These are phyloP conservation scores for Chrysoporthe cubensis DNA, from an alignment of 2,329 filamentous ascomycete genomes.

Conservation along the genomic window DNA sequence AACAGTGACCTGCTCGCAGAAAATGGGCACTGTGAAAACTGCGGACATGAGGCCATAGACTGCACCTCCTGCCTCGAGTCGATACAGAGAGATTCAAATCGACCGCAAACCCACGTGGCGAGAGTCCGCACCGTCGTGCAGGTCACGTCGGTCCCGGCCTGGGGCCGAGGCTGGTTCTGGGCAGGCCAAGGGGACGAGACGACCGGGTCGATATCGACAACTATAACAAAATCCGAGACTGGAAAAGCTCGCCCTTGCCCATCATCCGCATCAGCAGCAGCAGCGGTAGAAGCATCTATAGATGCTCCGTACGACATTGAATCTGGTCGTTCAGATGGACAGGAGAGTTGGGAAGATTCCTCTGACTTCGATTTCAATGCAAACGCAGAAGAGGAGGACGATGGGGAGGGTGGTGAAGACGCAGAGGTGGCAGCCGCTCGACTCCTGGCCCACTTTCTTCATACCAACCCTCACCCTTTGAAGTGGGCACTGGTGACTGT, in stretches of 20 bases:
- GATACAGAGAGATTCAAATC: not conserved
- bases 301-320: too few species aligned
- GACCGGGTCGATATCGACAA: conserved; percentile 6
- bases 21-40: not conserved
- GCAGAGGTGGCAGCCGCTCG: conserved; percentile 5
- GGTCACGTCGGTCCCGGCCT: not conserved
- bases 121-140: not conserved
- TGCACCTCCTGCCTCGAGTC: not conserved
- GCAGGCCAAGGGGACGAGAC: conserved; percentile 2
- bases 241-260: not conserved
- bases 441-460: conserved; percentile 1
- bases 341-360: not conserved
- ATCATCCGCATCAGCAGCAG: conserved; percentile 6
- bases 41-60: not conserved
- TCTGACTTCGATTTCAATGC: conserved; percentile 2
- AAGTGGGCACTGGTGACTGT: conserved; percentile 1
- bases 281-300: not conserved
- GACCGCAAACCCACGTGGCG: not conserved
- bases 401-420: not conserved
- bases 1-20: not conserved
- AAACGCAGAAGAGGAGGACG: not conserved
- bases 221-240: not conserved
- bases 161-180: conserved; percentile 6
- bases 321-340: too few species aligned
- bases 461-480: conserved; percentile 6